Percentiles rank a stretch among this genome's conserved stretches.
phyloP scores from a whole-genome alignment of 352 stramenopile genomes.

The Pythium phragmitis region DNA sequence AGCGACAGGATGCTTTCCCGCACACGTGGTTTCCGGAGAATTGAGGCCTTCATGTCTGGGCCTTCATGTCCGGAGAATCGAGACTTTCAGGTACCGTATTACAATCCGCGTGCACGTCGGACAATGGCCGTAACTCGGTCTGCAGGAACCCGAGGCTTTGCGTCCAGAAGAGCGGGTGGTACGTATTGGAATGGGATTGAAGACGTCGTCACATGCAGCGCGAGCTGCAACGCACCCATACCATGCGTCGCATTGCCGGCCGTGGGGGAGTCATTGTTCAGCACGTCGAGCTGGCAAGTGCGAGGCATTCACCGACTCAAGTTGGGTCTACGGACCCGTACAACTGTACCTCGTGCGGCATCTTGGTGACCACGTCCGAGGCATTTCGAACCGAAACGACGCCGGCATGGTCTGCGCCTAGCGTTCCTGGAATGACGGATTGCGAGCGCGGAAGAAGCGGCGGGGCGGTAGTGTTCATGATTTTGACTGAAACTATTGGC shows the following conservation, averaged over 20 bases:
- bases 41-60: background rate
- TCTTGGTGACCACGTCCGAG: slow-evolving; percentile 40
- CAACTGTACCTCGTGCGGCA: slow-evolving; percentile 40
- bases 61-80: background rate
- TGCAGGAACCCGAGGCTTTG: slow-evolving; percentile 34
- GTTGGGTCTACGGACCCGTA: slow-evolving; percentile 36
- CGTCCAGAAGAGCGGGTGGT: slow-evolving; percentile 35
- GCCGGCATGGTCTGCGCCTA: slow-evolving; percentile 34
- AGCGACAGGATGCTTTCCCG: no score
- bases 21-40: background rate
- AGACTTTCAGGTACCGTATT: slow-evolving; percentile 19
- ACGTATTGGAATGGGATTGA: slow-evolving; percentile 33
- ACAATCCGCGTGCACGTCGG: slow-evolving; percentile 25
- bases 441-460: slow-evolving; percentile 40
- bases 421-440: slow-evolving; percentile 41
- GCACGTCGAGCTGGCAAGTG: slow-evolving; percentile 26
- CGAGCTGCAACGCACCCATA: slow-evolving; percentile 40
- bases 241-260: slow-evolving; percentile 23
- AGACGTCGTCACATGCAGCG: slow-evolving; percentile 43
- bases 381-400: slow-evolving; percentile 43
- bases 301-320: slow-evolving; percentile 15
- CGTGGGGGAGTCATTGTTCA: slow-evolving; percentile 41
- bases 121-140: slow-evolving; percentile 27
- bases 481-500: background rate
- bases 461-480: slow-evolving; percentile 40